Evolutionary conservation across 129 eudicot genomes (phyloP), one percentile per base, ranked within the genome.

Genomic region (Tagetes patula): DNA sequence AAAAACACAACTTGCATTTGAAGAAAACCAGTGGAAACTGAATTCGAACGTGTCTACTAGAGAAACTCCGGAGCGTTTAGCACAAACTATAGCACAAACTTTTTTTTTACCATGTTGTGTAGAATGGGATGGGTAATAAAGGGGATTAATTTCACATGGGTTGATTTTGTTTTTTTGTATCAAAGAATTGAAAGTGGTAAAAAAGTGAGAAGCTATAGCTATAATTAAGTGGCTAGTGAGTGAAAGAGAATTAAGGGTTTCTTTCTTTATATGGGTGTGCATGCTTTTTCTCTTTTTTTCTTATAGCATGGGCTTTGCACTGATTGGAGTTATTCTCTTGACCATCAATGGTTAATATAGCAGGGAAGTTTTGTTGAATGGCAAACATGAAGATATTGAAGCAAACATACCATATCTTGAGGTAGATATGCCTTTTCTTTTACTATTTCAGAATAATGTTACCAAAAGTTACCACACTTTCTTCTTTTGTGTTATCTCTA

Each of bases 341-440:
- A 80, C 43, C 77, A 46, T 76, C 75, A 47, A 67, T 90, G 79
- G 40, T 74, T 75, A 78, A 41, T 85, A 80, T 78, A 68, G 89
- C 82, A 87, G 90, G 77, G 96, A 93, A 87, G 87, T 79, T 89
- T 89, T 95, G 89, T 83, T 93, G 89, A 88, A 93, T 82, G 87
- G 86, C 73, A 89, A 83, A 77, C 75, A 83, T 71, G 81, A 70
- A 60, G 87, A 87, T 75, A 74, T 49, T 72, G 81, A 76, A 78
- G 85, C 76, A 67, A 82, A 80, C 84, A 76, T 79, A 34, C 82
- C 83, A 74, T 84, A 85, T 77, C 84, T 81, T 84, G 91, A 93
- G 98, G 98, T 93, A 87, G 55, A 81, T 64, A 64, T 64, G 48
- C 34, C 3, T 64, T 60, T 61, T 61, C 66, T 61, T 61, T 34